These are phyloP conservation scores for Cladosporium phlei DNA, from an alignment of 2,329 filamentous ascomycete genomes.

Conservation along the genomic window DNA sequence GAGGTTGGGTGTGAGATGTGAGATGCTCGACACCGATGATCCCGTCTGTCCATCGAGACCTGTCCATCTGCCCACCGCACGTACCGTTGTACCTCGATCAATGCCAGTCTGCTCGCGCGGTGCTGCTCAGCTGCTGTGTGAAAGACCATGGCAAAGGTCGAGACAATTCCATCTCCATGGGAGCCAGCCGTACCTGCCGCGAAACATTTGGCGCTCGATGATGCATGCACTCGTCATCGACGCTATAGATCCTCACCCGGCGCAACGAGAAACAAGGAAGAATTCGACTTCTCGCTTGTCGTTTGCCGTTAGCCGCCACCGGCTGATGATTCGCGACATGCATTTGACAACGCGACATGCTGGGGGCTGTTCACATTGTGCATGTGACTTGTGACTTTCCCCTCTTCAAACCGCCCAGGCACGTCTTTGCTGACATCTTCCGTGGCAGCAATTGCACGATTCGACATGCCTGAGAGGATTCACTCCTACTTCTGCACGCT, in stretches of 20 bases:
- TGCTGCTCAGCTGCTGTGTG: too few relatives aligned
- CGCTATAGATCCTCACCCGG: neutral
- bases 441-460: slow-evolving; percentile 1
- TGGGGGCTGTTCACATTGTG: neutral
- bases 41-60: slow-evolving; percentile 1
- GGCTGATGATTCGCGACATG: neutral
- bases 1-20: too few relatives aligned
- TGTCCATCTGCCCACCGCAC: slow-evolving; percentile 1
- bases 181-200: neutral
- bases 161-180: too few relatives aligned
- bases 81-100: neutral
- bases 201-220: neutral
- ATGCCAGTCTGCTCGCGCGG: too few relatives aligned
- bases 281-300: neutral
- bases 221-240: slow-evolving; percentile 1
- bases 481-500: neutral
- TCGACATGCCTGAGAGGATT: too few relatives aligned
- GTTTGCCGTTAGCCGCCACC: slow-evolving; percentile 4
- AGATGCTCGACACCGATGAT: too few relatives aligned
- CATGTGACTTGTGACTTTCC: slow-evolving; percentile 4
- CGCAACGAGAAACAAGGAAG: neutral
- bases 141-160: too few relatives aligned
- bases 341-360: neutral
- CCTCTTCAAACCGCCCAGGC: slow-evolving; percentile 1
- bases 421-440: neutral